These are phyloP conservation scores for Dalbergia oliveri DNA, from an alignment of 306 rosid genomes.

Conservation along the genomic window DNA sequence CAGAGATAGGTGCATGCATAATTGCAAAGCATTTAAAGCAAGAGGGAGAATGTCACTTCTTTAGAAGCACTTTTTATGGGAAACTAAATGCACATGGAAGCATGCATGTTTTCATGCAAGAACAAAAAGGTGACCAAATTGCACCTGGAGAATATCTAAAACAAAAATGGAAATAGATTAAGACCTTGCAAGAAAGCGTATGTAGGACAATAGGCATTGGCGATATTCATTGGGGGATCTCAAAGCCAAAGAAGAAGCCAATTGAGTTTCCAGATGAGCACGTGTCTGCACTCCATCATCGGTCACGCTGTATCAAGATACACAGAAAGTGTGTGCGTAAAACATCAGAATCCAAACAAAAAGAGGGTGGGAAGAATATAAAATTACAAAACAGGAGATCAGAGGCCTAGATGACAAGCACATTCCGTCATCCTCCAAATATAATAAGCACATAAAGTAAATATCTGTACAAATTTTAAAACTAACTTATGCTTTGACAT, in stretches of 20 bases:
- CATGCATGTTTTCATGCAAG: constrained; percentile 25
- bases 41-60: background rate
- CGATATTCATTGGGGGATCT: constrained; percentile 93
- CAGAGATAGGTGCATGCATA: background rate
- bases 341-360: constrained; percentile 11
- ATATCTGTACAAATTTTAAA: too few relatives aligned
- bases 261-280: constrained; percentile 94
- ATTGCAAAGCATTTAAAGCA: background rate
- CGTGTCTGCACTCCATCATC: constrained; percentile 98
- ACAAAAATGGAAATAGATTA: constrained; percentile 7
- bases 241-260: constrained; percentile 88
- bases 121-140: constrained; percentile 3
- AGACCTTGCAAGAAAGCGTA: constrained; percentile 94
- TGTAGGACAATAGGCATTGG: constrained; percentile 85
- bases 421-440: too few relatives aligned
- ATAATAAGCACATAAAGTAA: too few relatives aligned
- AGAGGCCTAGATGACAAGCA: too few relatives aligned
- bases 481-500: too few relatives aligned
- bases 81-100: constrained; percentile 9
- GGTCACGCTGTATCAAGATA: constrained; percentile 71
- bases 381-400: background rate
- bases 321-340: constrained; percentile 25
- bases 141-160: constrained; percentile 18
- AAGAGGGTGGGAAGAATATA: background rate
- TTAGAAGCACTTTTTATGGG: background rate